Base-by-base conservation (phyloP, 805 yeast species). In the Candida ficus region DNA sequence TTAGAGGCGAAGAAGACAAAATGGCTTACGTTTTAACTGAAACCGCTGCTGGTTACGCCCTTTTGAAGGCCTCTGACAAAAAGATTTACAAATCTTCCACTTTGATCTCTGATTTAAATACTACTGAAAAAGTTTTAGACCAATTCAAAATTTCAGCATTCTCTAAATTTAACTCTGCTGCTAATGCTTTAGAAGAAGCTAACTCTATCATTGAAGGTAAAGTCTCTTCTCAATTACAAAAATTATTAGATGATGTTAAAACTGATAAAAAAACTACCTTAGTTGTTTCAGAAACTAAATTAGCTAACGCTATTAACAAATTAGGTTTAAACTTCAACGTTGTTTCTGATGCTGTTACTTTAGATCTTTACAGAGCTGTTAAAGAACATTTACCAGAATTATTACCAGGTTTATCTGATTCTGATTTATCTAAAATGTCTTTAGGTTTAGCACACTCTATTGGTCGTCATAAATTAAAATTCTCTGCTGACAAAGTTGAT, bases 1-100 rank as follows among this genome's bases (percentile, higher is more conserved):
- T 11, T 4, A 9, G 23, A 21, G 23, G 23, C 9, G 6, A 22
- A 28, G 4, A n/a, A 13, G 16, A 18, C 17, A 46, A 18, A 30
- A 85, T 85, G 95, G 83, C 93, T 49, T 85, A 73, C 76, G 89
- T 91, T 61, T 79, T 91, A 64, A 85, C 98, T 46, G 99, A 93
- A 74, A 93, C 99, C 51, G 86, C 99, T 49, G 99, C 99, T 39
- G 99, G 99, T 62, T 93, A 93, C 66, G 99, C 99, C 62, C 76
- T 93, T 62, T 78, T 93, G 63, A 93, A 93, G 73, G 96, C 97
- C 43, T 83, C 96, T 49, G 98, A 93, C 75, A 93, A 93, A 75
- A 91, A 91, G 75, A 83, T 93, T 58, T 83, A 91, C 77, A 91
- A 90, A 71, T 80, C 93, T 20, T 64, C 83, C 41, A 63, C 79